These are phyloP conservation scores for Talaromyces wortmannii DNA, from an alignment of 495 filamentous ascomycete genomes.

Conservation along the genomic window DNA sequence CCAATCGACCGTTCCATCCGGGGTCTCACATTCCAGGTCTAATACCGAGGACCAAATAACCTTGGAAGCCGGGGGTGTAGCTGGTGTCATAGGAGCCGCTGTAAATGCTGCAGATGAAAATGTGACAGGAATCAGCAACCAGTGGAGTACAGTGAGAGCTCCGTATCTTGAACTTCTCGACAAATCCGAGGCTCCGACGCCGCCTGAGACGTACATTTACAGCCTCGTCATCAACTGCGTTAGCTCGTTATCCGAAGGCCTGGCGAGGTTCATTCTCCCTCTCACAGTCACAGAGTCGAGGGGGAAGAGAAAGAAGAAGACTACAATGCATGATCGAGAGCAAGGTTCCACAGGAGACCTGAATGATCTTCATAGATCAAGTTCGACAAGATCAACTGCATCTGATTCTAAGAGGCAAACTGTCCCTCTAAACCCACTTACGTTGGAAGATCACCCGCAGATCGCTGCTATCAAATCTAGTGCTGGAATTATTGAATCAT, in stretches of 20 bases:
- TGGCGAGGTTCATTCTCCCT: slow-evolving; percentile 88
- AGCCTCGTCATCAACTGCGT: slow-evolving; percentile 84
- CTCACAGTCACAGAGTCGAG: slow-evolving; percentile 64
- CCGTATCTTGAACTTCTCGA: slow-evolving; percentile 92
- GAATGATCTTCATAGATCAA: slow-evolving; percentile 30
- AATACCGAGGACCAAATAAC: slow-evolving; percentile 69
- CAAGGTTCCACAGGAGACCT: slow-evolving; percentile 31
- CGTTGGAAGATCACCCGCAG: slow-evolving; percentile 62
- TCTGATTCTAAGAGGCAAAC: slow-evolving; percentile 47
- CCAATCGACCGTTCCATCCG: slow-evolving; percentile 71
- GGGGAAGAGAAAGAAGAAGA: slow-evolving; percentile 45
- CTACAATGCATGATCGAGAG: slow-evolving; percentile 23
- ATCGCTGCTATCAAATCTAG: slow-evolving; percentile 64
- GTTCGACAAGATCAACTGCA: slow-evolving; percentile 24
- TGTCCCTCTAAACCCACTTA: slow-evolving; percentile 75
- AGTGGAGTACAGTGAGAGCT: slow-evolving; percentile 84
- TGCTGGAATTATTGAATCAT: slow-evolving; percentile 76
- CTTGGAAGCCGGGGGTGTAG: slow-evolving; percentile 78
- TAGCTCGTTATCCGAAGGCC: slow-evolving; percentile 77
- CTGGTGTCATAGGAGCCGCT: slow-evolving; percentile 76
- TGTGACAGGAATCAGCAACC: slow-evolving; percentile 69
- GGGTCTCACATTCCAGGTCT: slow-evolving; percentile 31
- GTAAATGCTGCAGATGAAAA: slow-evolving; percentile 58
- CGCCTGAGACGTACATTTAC: slow-evolving; percentile 93
- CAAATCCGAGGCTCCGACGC: slow-evolving; percentile 73